Evolutionary conservation across 176 grass and related monocot species (phyloP).

Genomic region (bread wheat (Triticum aestivum)): DNA sequence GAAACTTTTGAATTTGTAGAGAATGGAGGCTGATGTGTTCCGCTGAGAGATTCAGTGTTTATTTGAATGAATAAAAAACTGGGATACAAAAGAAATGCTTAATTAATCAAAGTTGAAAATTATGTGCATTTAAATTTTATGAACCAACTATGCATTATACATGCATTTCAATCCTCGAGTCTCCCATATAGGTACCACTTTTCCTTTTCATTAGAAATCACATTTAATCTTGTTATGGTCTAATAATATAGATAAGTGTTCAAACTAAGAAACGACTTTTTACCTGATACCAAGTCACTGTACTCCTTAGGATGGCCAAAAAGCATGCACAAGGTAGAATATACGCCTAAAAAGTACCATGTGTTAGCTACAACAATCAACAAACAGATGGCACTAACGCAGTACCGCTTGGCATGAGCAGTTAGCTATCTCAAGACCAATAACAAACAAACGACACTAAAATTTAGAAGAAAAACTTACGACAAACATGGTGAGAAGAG

Average conservation of each 20-base stretch:
- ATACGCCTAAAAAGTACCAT: constrained; percentile 32
- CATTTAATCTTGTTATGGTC: not conserved
- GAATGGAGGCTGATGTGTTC: not conserved
- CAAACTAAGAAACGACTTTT: not conserved
- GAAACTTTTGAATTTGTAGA: not conserved
- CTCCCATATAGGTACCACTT: not conserved
- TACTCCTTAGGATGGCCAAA: constrained; percentile 53
- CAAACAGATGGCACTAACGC: not conserved
- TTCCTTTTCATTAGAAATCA: not conserved
- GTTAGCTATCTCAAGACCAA: not conserved
- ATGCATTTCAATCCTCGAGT: not conserved
- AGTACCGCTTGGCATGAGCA: not conserved
- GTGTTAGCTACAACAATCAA: not conserved
- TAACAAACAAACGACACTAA: not conserved
- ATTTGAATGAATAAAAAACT: not conserved
- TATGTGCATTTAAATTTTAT: not conserved
- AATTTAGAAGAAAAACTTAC: constrained; percentile 31
- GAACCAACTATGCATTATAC: not conserved
- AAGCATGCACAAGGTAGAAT: constrained; percentile 79
- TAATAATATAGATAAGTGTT: not conserved
- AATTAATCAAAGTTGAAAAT: not conserved
- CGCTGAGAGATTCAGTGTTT: not conserved
- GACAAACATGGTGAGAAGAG: constrained; percentile 76
- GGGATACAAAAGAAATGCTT: not conserved
- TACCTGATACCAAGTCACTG: constrained; percentile 62